phyloP scores from a whole-genome alignment of 257 asterid genomes.

The Osmanthus fragrans region DNA sequence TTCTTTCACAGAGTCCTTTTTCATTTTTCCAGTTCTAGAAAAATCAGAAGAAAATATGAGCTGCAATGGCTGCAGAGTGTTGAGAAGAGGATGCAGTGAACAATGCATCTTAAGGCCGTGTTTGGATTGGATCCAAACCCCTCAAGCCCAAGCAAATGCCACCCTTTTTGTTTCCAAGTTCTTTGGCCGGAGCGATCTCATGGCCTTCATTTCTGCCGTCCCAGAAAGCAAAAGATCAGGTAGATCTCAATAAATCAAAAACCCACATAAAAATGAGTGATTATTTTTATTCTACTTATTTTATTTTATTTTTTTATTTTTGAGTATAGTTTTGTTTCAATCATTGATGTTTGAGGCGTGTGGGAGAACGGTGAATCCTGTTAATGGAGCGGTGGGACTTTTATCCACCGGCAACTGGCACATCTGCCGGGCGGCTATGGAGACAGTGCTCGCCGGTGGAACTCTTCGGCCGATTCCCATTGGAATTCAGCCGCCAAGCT shows the following conservation, averaged over 20 bases:
- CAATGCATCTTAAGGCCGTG: conserved; percentile 36
- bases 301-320: neutral
- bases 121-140: conserved; percentile 40
- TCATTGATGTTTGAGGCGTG: conserved; percentile 53
- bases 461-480: conserved; percentile 27
- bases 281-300: neutral
- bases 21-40: neutral
- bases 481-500: conserved; percentile 23
- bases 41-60: conserved; percentile 24
- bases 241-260: neutral
- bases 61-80: conserved; percentile 58
- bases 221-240: conserved; percentile 36
- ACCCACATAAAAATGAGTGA: neutral
- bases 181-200: conserved; percentile 53
- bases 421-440: conserved; percentile 41
- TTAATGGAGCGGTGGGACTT: conserved; percentile 41
- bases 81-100: conserved; percentile 49
- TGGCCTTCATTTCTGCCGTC: conserved; percentile 41
- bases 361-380: conserved; percentile 45
- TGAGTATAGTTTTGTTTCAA: conserved; percentile 33
- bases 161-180: conserved; percentile 52
- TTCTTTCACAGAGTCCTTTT: neutral
- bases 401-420: conserved; percentile 40
- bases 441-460: conserved; percentile 55
- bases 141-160: conserved; percentile 52